Conservation (phyloP, 805 yeast genomes). For the Saccharomycopsis sp. region DNA sequence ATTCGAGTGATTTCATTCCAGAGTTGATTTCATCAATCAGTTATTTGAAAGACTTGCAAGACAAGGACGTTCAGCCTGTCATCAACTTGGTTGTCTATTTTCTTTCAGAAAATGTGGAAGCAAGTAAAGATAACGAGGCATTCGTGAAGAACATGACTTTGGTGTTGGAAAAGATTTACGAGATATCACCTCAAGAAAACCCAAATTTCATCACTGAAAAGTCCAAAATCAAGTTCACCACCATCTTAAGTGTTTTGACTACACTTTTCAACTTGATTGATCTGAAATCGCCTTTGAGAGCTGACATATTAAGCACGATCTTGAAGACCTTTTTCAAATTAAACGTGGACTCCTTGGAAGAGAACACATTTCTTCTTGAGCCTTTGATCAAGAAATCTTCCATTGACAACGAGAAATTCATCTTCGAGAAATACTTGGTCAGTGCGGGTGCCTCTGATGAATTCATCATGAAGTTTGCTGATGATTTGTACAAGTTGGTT, state of each 20-base stretch:
- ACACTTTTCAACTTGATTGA: constrained; percentile 19
- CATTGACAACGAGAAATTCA: constrained; percentile 1
- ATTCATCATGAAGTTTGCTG: constrained; percentile 10
- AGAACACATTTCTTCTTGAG: constrained; percentile 14
- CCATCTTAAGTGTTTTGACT: constrained; percentile 16
- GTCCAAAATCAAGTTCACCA: constrained; percentile 15
- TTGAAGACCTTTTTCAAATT: constrained; percentile 15
- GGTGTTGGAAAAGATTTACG: constrained; percentile 9
- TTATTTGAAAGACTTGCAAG: too few species aligned
- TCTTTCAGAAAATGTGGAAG: not conserved
- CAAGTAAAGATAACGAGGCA: not conserved
- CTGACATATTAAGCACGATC: constrained; percentile 13
- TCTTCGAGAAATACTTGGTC: constrained; percentile 17
- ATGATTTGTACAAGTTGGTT: constrained; percentile 14
- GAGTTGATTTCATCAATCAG: too few species aligned
- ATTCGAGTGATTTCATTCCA: not conserved
- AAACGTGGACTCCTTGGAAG: constrained; percentile 10
- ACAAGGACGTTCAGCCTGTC: constrained; percentile 16
- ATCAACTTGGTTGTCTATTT: constrained; percentile 20
- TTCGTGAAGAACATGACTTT: constrained; percentile 11
- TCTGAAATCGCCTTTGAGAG: constrained; percentile 10
- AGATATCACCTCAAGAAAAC: constrained; percentile 12
- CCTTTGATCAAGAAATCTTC: constrained; percentile 15
- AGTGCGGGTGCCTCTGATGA: constrained; percentile 3
- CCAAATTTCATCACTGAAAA: constrained; percentile 17